Percentiles rank a stretch among this genome's conserved stretches.
Evolutionary conservation across 352 stramenopile species (phyloP).

Genomic region (Pythium sukuiense): DNA sequence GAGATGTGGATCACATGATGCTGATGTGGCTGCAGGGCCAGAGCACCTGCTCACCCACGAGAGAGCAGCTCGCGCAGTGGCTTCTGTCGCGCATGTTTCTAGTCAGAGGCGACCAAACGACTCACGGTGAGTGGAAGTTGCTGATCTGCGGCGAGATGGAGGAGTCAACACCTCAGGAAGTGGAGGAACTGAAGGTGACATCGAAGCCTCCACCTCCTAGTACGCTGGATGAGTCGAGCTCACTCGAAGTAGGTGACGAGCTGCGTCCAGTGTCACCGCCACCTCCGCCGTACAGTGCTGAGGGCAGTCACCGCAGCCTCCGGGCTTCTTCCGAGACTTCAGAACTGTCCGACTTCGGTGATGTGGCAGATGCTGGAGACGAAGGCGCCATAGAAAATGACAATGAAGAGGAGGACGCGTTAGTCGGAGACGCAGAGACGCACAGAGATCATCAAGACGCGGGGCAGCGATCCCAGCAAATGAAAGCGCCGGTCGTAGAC

Average conservation of each 20-base stretch:
- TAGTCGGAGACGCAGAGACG: neutral
- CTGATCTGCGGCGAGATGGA: neutral
- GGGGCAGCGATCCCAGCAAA: neutral
- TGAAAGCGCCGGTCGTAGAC: neutral
- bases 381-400: neutral
- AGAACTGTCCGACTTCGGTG: constrained; percentile 1
- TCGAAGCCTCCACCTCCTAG: neutral
- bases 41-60: constrained; percentile 32
- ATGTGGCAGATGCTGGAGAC: constrained; percentile 3
- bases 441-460: neutral
- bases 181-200: neutral
- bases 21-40: constrained; percentile 33
- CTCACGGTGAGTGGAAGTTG: constrained; percentile 5
- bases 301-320: constrained; percentile 4
- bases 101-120: neutral
- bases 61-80: constrained; percentile 54
- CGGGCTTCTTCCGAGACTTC: constrained; percentile 9
- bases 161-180: neutral
- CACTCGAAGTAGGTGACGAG: neutral
- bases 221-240: neutral
- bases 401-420: constrained; percentile 6
- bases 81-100: constrained; percentile 57
- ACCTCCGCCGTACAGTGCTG: constrained; percentile 10
- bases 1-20: constrained; percentile 39
- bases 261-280: constrained; percentile 6